Evolutionary conservation across 495 filamentous ascomycete species (phyloP).

Genomic region (Sporormia fimetaria): DNA sequence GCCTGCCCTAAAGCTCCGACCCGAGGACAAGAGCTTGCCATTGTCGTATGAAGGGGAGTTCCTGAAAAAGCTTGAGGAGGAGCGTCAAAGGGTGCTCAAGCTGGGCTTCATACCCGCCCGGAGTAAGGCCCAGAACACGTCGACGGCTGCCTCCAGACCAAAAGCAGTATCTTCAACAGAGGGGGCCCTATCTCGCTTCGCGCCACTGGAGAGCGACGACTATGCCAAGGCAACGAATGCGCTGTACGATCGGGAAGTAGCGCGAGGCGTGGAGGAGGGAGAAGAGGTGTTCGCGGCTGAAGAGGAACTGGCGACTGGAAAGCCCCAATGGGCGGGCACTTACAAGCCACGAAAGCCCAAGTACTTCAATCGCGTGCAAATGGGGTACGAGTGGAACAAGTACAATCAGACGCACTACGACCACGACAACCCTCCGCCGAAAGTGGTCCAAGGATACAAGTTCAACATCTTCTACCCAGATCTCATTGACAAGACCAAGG

Average conservation of each 20-base stretch:
- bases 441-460: slow-evolving; percentile 97
- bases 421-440: slow-evolving; percentile 94
- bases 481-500: slow-evolving; percentile 89
- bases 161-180: slow-evolving; percentile 36
- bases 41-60: slow-evolving; percentile 52
- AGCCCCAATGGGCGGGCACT: slow-evolving; percentile 77
- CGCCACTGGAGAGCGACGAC: slow-evolving; percentile 64
- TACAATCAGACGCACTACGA: slow-evolving; percentile 99
- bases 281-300: slow-evolving; percentile 95
- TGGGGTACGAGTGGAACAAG: slow-evolving; percentile 99
- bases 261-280: slow-evolving; percentile 80
- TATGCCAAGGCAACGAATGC: slow-evolving; percentile 87
- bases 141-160: slow-evolving; percentile 13
- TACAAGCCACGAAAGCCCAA: slow-evolving; percentile 86
- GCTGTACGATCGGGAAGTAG: slow-evolving; percentile 84
- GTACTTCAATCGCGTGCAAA: slow-evolving; percentile 97
- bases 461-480: slow-evolving; percentile 99
- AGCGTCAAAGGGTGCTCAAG: slow-evolving; percentile 53
- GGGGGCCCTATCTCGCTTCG: slow-evolving; percentile 67
- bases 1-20: slow-evolving; percentile 53
- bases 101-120: slow-evolving; percentile 59
- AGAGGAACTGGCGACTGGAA: slow-evolving; percentile 58
- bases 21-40: slow-evolving; percentile 57
- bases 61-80: slow-evolving; percentile 47
- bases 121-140: slow-evolving; percentile 29